Conservation (phyloP, 1,284 basidiomycete species). For the Cryptococcus hybrid region DNA sequence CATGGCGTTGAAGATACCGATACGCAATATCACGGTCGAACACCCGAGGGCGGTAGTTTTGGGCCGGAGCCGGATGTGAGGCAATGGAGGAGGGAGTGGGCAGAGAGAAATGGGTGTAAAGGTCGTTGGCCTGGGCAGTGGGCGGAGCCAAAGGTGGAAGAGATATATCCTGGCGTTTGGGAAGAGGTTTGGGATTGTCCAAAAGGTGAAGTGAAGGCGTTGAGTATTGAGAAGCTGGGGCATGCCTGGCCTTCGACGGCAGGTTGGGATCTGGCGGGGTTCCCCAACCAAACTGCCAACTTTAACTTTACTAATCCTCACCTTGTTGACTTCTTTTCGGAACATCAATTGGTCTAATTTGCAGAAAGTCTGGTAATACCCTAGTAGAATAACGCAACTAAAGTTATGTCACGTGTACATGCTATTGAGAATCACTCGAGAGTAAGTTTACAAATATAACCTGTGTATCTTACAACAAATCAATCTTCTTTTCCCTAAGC, state of each 20-base stretch:
- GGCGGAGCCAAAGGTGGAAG: constrained; percentile 1
- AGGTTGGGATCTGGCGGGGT: constrained; percentile 27
- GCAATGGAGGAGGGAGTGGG: constrained; percentile 22
- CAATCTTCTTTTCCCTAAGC: no score
- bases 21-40: constrained; percentile 25
- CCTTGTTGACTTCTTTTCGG: constrained; percentile 21
- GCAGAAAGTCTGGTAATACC: neutral
- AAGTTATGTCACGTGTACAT: neutral
- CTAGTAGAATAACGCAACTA: neutral
- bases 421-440: neutral
- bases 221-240: constrained; percentile 18
- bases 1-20: constrained; percentile 24
- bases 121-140: neutral
- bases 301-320: constrained; percentile 23
- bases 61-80: constrained; percentile 22
- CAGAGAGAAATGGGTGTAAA: constrained; percentile 19
- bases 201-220: constrained; percentile 15
- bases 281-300: constrained; percentile 20
- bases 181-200: constrained; percentile 17
- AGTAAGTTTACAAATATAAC: neutral
- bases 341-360: constrained; percentile 2
- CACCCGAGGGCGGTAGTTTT: constrained; percentile 7
- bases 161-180: constrained; percentile 2
- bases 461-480: no score
- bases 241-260: constrained; percentile 23